phyloP scores from a whole-genome alignment of 2,329 filamentous ascomycete species.

The Orbilia ellipsospora region DNA sequence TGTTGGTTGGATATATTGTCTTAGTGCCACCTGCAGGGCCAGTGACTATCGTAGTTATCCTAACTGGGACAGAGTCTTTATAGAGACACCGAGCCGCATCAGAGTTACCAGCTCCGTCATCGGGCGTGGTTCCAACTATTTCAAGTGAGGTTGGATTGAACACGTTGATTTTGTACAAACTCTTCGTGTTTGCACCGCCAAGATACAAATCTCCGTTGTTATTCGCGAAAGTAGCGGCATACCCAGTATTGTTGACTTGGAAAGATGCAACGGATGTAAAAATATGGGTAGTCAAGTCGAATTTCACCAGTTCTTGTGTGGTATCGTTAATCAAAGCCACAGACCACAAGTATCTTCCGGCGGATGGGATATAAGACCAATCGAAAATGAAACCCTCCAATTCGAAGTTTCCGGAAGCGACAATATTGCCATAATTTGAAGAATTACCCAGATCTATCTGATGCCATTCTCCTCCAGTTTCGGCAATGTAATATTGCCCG shows the following conservation, averaged over 20 bases:
- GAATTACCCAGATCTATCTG: not conserved
- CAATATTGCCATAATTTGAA: not conserved
- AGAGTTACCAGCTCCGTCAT: no score
- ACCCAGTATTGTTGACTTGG: not conserved
- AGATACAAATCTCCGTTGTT: slow-evolving; percentile 12
- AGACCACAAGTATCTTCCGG: slow-evolving; percentile 1
- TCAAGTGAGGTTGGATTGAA: not conserved
- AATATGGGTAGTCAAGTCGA: not conserved
- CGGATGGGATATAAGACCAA: slow-evolving; percentile 9
- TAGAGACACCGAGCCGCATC: no score
- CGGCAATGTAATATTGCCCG: slow-evolving; percentile 4
- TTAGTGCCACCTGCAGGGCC: not conserved
- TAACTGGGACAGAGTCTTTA: no score
- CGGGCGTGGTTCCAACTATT: not conserved
- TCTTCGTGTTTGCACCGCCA: not conserved
- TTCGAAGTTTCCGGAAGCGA: not conserved
- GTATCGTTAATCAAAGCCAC: not conserved
- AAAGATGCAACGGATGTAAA: not conserved
- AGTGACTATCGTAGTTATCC: not conserved
- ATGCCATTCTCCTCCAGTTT: not conserved
- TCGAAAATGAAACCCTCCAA: not conserved
- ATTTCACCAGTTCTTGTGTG: not conserved
- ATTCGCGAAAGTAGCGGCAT: not conserved
- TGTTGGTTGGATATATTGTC: not conserved
- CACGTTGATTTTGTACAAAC: not conserved